A percentile compares a stretch with the other conserved stretches of the same genome.
Evolutionary conservation across 208 protist species (phyloP).

Genomic region (Acanthamoeba sp.): DNA sequence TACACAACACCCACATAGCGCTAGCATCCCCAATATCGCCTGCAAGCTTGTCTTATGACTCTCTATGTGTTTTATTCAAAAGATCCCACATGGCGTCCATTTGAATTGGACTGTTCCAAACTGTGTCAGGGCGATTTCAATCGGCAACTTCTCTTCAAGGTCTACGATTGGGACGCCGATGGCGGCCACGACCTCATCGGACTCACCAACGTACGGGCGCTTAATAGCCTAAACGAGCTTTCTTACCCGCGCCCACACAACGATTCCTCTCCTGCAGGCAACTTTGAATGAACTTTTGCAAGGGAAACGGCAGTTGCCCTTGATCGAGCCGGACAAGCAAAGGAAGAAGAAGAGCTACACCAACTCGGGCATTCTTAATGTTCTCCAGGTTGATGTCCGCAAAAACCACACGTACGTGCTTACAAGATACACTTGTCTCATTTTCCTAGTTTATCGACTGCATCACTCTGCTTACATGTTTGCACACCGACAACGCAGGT

Average conservation of each 20-base stretch:
- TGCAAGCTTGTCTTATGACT: background rate
- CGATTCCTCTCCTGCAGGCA: background rate
- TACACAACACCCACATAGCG: too few species aligned
- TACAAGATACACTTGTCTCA: too few species aligned
- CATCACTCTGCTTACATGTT: too few species aligned
- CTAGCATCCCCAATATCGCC: too few species aligned
- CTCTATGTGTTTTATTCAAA: background rate
- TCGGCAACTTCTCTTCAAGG: conserved; percentile 77
- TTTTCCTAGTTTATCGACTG: too few species aligned
- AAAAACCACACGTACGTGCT: background rate
- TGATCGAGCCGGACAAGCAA: conserved; percentile 11
- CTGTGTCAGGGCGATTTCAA: conserved; percentile 27
- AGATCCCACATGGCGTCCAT: background rate
- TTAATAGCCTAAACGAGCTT: too few species aligned
- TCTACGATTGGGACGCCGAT: conserved; percentile 78
- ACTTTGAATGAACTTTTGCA: conserved; percentile 53
- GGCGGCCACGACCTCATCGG: conserved; percentile 78
- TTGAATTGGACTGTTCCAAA: background rate
- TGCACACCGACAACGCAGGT: conserved; percentile 7
- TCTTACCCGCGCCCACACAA: too few species aligned
- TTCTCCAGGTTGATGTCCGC: background rate
- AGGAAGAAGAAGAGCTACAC: conserved; percentile 73
- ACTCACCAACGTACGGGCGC: background rate
- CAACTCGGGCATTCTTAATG: conserved; percentile 57
- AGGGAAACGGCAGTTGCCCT: background rate